Evolutionary conservation across 2,329 filamentous ascomycete species (phyloP), one percentile per base, ranked within the genome.

Genomic region (Myriosclerotinia curreyana): DNA sequence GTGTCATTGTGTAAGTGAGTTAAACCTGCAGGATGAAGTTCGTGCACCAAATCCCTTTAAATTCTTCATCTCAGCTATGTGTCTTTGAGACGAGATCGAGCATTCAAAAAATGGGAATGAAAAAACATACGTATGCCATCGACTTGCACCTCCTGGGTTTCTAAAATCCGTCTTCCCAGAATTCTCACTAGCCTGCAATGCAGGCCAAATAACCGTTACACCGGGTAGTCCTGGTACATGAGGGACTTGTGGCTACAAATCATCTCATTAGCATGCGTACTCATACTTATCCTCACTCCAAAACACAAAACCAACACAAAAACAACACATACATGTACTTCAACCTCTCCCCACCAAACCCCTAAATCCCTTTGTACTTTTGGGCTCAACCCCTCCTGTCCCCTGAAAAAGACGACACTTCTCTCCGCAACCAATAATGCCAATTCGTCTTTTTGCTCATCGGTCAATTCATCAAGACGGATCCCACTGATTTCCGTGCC

Each of bases 1-100:
- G 86, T 86, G 72, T 89, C 87, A 62, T 89, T 89, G 76, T 89
- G 86, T 7, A 90, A 77, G 72, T 89, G 86, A 0, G 87, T 90
- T 61, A 90, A 83, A 7, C 87, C 88, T 0, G 88, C 86, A 1
- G 88, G 88, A 64, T 91, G 87, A 42, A 80, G 79, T 73, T 91
- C 88, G 69, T 91, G 87, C 0, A 90, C 87, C 0, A 91, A 81
- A 70, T 91, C 87, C 34, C 69, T 62, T 46, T 40, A 20, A 20
- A 2, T 2, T 22, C n/a, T 15, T 49, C 22, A 55, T 46, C 14
- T 56, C 17, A 56, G 51, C 20, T 12, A 38, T 5, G 12, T 15
- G 11, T 48, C n/a, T 8, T 22, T 15, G 11, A 2, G 17, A 31
- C 1, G 8, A 20, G 36, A 51, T 17, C 7, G 34, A 15, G 36